These are phyloP conservation scores for Trichoderma gracile DNA, from an alignment of 2,329 filamentous ascomycete species.

Conservation along the genomic window DNA sequence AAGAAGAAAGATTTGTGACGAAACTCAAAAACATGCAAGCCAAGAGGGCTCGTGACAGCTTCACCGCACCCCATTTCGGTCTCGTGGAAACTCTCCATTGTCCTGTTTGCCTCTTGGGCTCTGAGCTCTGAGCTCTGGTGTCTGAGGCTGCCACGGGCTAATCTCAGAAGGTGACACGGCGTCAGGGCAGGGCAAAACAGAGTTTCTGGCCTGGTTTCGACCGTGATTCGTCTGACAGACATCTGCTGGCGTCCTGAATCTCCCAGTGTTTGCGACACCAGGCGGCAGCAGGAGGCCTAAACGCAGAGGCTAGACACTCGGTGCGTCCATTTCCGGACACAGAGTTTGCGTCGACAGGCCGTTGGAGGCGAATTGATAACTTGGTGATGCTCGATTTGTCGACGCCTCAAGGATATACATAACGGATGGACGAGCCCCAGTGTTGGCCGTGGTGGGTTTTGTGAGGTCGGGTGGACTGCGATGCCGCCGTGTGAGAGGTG, in stretches of 20 bases:
- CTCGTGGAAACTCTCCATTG: not conserved
- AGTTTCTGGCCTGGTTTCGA: not conserved
- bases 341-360: not conserved
- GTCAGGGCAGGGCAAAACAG: not conserved
- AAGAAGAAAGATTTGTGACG: constrained; percentile 5
- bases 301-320: not conserved
- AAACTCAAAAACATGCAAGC: constrained; percentile 20
- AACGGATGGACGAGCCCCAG: not conserved
- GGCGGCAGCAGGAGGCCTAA: constrained; percentile 16
- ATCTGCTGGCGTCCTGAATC: not conserved
- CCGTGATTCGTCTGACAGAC: constrained; percentile 13
- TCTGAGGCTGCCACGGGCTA: constrained; percentile 1
- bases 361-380: not conserved
- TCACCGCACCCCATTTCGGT: not conserved
- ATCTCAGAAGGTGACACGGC: constrained; percentile 5
- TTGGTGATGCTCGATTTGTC: not conserved
- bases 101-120: not conserved
- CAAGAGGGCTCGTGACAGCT: constrained; percentile 10
- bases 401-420: not conserved
- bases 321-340: not conserved
- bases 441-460: constrained; percentile 21
- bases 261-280: constrained; percentile 11
- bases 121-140: not conserved
- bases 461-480: not conserved
- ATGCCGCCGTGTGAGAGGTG: not conserved